Conservation (phyloP, 2,329 filamentous ascomycete species). For the Nigrospora oryzae region DNA sequence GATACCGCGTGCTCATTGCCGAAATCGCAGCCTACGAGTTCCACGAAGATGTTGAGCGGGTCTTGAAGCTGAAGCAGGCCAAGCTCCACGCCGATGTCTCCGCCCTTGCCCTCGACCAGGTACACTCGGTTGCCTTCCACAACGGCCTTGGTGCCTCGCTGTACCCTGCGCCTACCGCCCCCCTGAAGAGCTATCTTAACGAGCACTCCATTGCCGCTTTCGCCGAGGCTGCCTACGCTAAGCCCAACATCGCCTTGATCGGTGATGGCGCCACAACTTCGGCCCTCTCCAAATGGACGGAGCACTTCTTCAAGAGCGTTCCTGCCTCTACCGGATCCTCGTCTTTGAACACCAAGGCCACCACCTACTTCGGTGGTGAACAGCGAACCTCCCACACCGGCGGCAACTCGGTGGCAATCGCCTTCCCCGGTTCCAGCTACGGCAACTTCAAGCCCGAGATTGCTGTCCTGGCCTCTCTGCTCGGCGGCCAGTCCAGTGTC, state of each 20-base stretch:
- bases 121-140: constrained; percentile 52
- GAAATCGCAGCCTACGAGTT: constrained; percentile 68
- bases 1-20: constrained; percentile 7
- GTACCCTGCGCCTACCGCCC: constrained; percentile 62
- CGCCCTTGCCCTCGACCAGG: constrained; percentile 74
- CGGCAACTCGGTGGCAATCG: constrained; percentile 81
- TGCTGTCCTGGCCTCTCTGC: constrained; percentile 76
- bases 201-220: constrained; percentile 68
- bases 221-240: constrained; percentile 72
- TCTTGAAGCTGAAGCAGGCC: constrained; percentile 72
- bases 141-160: constrained; percentile 77
- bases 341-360: constrained; percentile 50
- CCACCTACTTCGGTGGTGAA: constrained; percentile 92
- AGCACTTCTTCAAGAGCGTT: constrained; percentile 78
- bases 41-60: constrained; percentile 74
- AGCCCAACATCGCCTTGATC: constrained; percentile 84
- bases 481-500: constrained; percentile 84
- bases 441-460: constrained; percentile 82
- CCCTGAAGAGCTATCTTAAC: constrained; percentile 72
- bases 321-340: constrained; percentile 45
- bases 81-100: constrained; percentile 54
- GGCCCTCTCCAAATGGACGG: constrained; percentile 80
- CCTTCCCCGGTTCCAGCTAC: constrained; percentile 83
- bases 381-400: constrained; percentile 72
- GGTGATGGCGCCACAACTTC: constrained; percentile 76